Evolutionary conservation across 2,329 filamentous ascomycete genomes (phyloP).

Genomic region (Achaetomium macrosporum): DNA sequence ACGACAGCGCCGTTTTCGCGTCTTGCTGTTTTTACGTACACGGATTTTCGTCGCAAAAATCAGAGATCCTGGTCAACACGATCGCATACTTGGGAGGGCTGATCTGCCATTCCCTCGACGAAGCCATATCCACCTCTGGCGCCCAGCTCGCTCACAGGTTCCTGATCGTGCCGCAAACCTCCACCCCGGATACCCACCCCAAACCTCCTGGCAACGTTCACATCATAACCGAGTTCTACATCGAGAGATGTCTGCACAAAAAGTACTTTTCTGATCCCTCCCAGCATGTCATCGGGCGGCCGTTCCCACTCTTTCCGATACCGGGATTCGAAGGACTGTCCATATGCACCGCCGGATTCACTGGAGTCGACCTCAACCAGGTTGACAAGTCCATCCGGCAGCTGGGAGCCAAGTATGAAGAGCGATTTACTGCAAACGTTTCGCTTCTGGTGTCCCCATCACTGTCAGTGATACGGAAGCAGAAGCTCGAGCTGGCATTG

Average conservation of each 20-base stretch:
- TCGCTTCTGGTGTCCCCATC: constrained; percentile 72
- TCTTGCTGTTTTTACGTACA: constrained; percentile 54
- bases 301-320: constrained; percentile 67
- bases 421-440: constrained; percentile 64
- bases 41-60: constrained; percentile 51
- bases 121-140: constrained; percentile 31
- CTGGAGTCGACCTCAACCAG: constrained; percentile 78
- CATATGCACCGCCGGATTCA: constrained; percentile 77
- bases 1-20: constrained; percentile 44
- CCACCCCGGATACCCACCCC: constrained; percentile 42
- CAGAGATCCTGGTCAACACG: constrained; percentile 42
- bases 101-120: constrained; percentile 38
- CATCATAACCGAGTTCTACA: constrained; percentile 82
- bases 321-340: constrained; percentile 62
- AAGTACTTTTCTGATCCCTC: constrained; percentile 65
- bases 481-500: constrained; percentile 74
- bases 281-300: constrained; percentile 67
- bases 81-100: constrained; percentile 44
- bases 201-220: constrained; percentile 36
- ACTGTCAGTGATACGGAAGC: constrained; percentile 50
- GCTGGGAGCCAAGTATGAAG: constrained; percentile 75
- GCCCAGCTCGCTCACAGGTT: constrained; percentile 37
- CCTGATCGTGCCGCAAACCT: constrained; percentile 50
- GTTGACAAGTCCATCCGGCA: constrained; percentile 69
- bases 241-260: constrained; percentile 79